A percentile compares a stretch with the other conserved stretches of the same genome.
Conservation (phyloP, 2,329 filamentous ascomycete species). For the Tolypocladium cylindrosporum region DNA sequence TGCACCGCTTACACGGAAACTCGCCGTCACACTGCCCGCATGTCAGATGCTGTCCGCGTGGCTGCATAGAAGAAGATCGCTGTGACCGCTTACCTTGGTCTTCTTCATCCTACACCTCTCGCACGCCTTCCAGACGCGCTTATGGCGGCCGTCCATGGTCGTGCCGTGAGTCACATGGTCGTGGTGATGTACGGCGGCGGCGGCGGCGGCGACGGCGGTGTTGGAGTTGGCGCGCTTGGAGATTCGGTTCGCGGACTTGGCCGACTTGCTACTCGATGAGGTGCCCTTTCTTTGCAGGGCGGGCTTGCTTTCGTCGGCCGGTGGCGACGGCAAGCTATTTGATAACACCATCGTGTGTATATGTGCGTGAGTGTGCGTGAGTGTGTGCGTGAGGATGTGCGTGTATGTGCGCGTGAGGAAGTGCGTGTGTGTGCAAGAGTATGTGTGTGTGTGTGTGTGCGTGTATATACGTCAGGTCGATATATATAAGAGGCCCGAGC, state of each 20-base stretch:
- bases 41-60: neutral
- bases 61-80: neutral
- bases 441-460: neutral
- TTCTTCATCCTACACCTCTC: slow-evolving; percentile 61
- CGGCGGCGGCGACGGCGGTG: slow-evolving; percentile 19
- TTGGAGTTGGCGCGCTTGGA: slow-evolving; percentile 38
- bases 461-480: neutral
- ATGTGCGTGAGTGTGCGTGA: neutral
- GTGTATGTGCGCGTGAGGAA: no score
- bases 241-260: slow-evolving; percentile 40
- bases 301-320: slow-evolving; percentile 35
- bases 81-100: slow-evolving; percentile 43
- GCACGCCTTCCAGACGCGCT: slow-evolving; percentile 58
- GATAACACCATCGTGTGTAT: slow-evolving; percentile 32
- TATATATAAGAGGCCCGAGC: neutral
- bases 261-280: slow-evolving; percentile 14
- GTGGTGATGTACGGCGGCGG: slow-evolving; percentile 25
- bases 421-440: neutral
- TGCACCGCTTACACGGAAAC: slow-evolving; percentile 57
- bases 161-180: slow-evolving; percentile 21
- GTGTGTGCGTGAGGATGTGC: no score
- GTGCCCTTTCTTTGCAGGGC: slow-evolving; percentile 26
- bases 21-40: slow-evolving; percentile 48
- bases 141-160: slow-evolving; percentile 46
- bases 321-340: slow-evolving; percentile 39